Conservation (phyloP, 2,329 filamentous ascomycete genomes). For the Leptographium lundbergii region DNA sequence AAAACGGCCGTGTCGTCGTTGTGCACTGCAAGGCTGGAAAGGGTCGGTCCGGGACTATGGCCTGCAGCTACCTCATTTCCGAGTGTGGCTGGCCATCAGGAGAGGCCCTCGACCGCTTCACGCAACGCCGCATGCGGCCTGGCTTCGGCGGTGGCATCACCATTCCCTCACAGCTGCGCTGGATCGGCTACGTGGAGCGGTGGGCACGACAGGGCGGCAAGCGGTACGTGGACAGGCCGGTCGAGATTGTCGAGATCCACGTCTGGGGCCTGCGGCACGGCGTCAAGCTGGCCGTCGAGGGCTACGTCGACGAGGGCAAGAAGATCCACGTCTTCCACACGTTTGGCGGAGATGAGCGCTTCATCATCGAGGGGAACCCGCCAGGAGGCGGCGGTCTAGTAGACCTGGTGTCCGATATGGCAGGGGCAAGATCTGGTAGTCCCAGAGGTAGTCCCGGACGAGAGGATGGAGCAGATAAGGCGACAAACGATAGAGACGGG, state of each 20-base stretch:
- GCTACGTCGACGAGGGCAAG: slow-evolving; percentile 79
- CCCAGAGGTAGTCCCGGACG: not conserved
- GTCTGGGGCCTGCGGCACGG: slow-evolving; percentile 80
- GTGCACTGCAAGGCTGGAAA: slow-evolving; percentile 98
- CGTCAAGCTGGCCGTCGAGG: slow-evolving; percentile 76
- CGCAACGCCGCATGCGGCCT: slow-evolving; percentile 75
- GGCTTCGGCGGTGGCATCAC: slow-evolving; percentile 76
- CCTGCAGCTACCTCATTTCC: slow-evolving; percentile 80
- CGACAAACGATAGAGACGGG: not conserved
- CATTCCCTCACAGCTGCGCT: slow-evolving; percentile 84
- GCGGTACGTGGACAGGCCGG: slow-evolving; percentile 65
- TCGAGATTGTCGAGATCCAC: slow-evolving; percentile 82
- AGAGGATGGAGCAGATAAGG: not conserved
- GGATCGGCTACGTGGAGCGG: slow-evolving; percentile 76
- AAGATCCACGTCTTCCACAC: slow-evolving; percentile 74
- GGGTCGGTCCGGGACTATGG: slow-evolving; percentile 77
- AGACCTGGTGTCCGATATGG: slow-evolving; percentile 42
- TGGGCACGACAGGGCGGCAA: slow-evolving; percentile 62
- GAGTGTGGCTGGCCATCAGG: slow-evolving; percentile 55
- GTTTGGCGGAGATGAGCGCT: slow-evolving; percentile 61
- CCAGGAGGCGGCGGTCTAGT: slow-evolving; percentile 35
- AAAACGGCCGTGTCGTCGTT: slow-evolving; percentile 53
- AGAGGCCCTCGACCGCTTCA: slow-evolving; percentile 47
- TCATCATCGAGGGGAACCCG: slow-evolving; percentile 47
- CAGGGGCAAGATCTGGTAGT: slow-evolving; percentile 10